These are phyloP conservation scores for Stenogyne calaminthoides DNA, from an alignment of 305 asterid genomes.

Conservation along the genomic window DNA sequence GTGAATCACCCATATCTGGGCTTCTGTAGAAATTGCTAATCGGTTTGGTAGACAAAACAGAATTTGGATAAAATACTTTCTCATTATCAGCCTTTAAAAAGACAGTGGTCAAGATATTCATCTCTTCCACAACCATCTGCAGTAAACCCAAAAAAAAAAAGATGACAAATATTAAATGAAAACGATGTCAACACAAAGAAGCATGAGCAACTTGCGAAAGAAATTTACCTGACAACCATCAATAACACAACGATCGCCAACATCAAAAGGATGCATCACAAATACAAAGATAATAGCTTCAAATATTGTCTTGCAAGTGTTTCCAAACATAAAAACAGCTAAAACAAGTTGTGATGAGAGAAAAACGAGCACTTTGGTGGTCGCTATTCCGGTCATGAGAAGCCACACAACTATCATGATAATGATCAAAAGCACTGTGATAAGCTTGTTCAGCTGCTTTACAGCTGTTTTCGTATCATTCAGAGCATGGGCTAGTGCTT, in stretches of 20 bases:
- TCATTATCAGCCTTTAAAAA: slow-evolving; percentile 75
- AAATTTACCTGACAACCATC: slow-evolving; percentile 80
- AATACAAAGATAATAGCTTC: slow-evolving; percentile 90
- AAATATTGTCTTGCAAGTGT: slow-evolving; percentile 92
- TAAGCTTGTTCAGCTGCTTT: slow-evolving; percentile 72
- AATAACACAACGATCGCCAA: slow-evolving; percentile 88
- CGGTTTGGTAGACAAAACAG: slow-evolving; percentile 81
- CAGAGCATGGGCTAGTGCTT: slow-evolving; percentile 85
- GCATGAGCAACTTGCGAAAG: slow-evolving; percentile 13
- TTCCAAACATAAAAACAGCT: slow-evolving; percentile 85
- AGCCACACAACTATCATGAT: slow-evolving; percentile 72
- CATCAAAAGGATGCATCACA: slow-evolving; percentile 97
- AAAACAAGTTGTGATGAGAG: slow-evolving; percentile 88
- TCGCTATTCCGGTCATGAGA: slow-evolving; percentile 83
- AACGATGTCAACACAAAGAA: slow-evolving; percentile 7
- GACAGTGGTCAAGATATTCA: slow-evolving; percentile 84
- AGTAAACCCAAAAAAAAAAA: slow-evolving; percentile 2
- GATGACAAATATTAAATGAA: slow-evolving; percentile 5
- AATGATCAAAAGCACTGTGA: slow-evolving; percentile 53
- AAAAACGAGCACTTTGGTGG: slow-evolving; percentile 79
- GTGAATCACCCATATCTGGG: slow-evolving; percentile 88
- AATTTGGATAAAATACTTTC: slow-evolving; percentile 80
- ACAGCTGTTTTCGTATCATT: slow-evolving; percentile 90
- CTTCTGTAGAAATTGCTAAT: slow-evolving; percentile 92
- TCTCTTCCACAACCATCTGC: slow-evolving; percentile 89